Conservation (phyloP, 108 stramenopile genomes). For the Nannochloropsis gaditana region DNA sequence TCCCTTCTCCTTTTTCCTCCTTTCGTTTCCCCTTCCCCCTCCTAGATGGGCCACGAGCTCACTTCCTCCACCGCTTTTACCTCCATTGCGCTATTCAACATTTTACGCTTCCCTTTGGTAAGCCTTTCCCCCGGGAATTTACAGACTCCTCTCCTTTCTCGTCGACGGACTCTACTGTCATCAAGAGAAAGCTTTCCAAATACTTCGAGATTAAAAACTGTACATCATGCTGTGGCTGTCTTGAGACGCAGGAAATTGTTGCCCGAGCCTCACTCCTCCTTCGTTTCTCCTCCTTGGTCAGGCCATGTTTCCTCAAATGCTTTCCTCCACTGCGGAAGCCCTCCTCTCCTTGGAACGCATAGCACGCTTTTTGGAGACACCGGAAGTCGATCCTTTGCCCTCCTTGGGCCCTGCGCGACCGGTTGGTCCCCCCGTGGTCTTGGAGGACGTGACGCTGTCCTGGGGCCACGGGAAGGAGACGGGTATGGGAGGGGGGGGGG, state of each 20-base stretch:
- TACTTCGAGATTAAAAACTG: no score
- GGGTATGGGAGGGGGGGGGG: not conserved
- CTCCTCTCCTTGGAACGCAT: slow-evolving; percentile 67
- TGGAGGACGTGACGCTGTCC: slow-evolving; percentile 61
- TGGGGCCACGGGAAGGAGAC: slow-evolving; percentile 25
- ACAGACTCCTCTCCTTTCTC: not conserved
- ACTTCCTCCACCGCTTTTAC: slow-evolving; percentile 68
- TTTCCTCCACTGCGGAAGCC: slow-evolving; percentile 82
- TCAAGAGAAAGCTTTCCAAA: not conserved
- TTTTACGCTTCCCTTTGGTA: slow-evolving; percentile 87
- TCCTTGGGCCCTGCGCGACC: not conserved
- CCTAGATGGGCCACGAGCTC: slow-evolving; percentile 58
- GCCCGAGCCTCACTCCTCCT: no score
- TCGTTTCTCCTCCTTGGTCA: not conserved
- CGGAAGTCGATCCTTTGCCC: slow-evolving; percentile 56
- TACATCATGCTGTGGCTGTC: no score
- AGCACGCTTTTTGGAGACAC: slow-evolving; percentile 61
- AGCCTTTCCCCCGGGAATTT: not conserved
- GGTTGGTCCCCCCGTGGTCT: slow-evolving; percentile 29
- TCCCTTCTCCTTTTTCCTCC: not conserved
- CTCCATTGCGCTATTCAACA: slow-evolving; percentile 81
- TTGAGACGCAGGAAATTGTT: no score
- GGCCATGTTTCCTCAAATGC: slow-evolving; percentile 68
- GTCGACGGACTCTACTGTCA: not conserved
- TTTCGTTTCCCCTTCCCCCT: not conserved